phyloP scores from a whole-genome alignment of 1,284 basidiomycete genomes.

The Lentinus polychrous region DNA sequence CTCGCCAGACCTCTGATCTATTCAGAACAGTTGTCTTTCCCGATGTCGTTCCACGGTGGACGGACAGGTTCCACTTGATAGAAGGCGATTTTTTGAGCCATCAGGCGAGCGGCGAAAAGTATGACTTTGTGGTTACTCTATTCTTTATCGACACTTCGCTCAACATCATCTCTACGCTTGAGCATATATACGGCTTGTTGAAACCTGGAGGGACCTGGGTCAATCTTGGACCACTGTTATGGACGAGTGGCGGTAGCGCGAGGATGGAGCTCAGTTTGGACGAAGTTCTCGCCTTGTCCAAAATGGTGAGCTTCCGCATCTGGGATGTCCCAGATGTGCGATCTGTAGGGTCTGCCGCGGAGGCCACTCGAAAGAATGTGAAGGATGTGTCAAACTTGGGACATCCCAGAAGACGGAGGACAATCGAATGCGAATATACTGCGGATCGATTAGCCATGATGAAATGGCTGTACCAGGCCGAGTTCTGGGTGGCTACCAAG shows the following conservation, averaged over 20 bases:
- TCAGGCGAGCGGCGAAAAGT: constrained; percentile 26
- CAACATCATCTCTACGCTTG: constrained; percentile 47
- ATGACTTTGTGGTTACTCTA: constrained; percentile 55
- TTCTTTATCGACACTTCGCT: constrained; percentile 69
- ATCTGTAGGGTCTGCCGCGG: neutral
- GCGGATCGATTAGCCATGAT: constrained; percentile 57
- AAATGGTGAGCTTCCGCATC: constrained; percentile 45
- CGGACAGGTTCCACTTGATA: constrained; percentile 31
- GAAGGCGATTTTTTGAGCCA: constrained; percentile 50
- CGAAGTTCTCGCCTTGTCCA: constrained; percentile 44
- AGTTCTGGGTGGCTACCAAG: constrained; percentile 58
- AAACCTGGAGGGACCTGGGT: constrained; percentile 58
- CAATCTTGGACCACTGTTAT: constrained; percentile 61
- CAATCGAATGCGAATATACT: constrained; percentile 58
- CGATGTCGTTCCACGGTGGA: constrained; percentile 47
- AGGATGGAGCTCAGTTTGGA: constrained; percentile 56
- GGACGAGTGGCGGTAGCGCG: constrained; percentile 48
- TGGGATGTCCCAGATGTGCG: neutral
- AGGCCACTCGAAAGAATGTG: neutral
- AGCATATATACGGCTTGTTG: constrained; percentile 46
- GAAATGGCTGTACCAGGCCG: constrained; percentile 57
- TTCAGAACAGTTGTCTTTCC: constrained; percentile 52
- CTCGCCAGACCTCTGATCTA: constrained; percentile 39
- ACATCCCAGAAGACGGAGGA: constrained; percentile 21
- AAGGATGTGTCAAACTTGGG: constrained; percentile 3